Evolutionary conservation across 225 moss, liverwort and hornwort species (phyloP).

Genomic region (Pseudoscleropodium purum): DNA sequence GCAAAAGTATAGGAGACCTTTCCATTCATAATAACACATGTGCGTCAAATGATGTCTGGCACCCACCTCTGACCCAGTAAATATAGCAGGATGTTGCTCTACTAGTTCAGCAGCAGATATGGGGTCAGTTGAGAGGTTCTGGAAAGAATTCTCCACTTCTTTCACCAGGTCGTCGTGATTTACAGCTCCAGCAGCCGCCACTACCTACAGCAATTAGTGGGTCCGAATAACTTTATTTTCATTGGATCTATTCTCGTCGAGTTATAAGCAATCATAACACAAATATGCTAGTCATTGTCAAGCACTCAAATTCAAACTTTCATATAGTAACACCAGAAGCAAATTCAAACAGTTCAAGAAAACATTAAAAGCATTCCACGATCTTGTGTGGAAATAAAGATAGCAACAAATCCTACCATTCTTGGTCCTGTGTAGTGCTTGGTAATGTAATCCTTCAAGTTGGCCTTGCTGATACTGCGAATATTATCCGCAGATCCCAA

Average conservation of each 20-base stretch:
- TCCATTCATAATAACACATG: not conserved
- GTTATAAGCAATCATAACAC: not conserved
- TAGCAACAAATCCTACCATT: conserved; percentile 42
- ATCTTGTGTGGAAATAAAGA: not conserved
- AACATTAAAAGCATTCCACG: not conserved
- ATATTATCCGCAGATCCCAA: conserved; percentile 75
- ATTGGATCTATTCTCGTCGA: not conserved
- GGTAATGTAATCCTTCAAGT: conserved; percentile 82
- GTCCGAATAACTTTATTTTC: not conserved
- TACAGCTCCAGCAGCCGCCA: conserved; percentile 87
- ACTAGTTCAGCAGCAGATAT: conserved; percentile 63
- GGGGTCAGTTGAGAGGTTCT: conserved; percentile 50
- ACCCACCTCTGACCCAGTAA: conserved; percentile 85
- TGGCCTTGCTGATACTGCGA: conserved; percentile 60
- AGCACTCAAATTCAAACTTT: not conserved
- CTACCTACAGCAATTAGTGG: conserved; percentile 31
- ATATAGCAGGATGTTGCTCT: conserved; percentile 53
- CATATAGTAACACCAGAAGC: not conserved
- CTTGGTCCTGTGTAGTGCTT: conserved; percentile 83
- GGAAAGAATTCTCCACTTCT: conserved; percentile 62
- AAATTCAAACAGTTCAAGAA: not conserved
- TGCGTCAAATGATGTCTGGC: not conserved
- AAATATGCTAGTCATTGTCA: not conserved
- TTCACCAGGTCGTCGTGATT: conserved; percentile 65
- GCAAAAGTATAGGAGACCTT: not conserved